phyloP scores from a whole-genome alignment of 1,139 yeast genomes.

The Yamadazyma pseudoaaseri region DNA sequence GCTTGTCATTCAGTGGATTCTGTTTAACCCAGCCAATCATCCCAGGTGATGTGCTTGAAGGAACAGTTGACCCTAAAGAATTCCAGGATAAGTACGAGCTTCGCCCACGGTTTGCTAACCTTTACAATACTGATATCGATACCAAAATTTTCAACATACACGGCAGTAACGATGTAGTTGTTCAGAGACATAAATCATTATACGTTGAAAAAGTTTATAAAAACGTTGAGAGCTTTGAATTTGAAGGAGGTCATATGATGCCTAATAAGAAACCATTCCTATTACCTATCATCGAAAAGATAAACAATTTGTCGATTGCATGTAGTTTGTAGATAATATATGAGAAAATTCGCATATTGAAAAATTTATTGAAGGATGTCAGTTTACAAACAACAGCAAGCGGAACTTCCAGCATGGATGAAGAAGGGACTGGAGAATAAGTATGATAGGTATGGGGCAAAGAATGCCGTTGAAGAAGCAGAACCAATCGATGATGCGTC shows the following conservation, averaged over 20 bases:
- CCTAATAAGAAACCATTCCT: conserved; percentile 32
- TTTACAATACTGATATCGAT: conserved; percentile 14
- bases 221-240: conserved; percentile 17
- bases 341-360: conserved; percentile 1
- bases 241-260: conserved; percentile 42
- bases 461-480: neutral
- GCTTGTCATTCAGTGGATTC: conserved; percentile 55
- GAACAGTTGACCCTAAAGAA: conserved; percentile 20
- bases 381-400: conserved; percentile 24
- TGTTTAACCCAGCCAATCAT: conserved; percentile 46
- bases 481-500: neutral
- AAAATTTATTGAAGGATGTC: conserved; percentile 17
- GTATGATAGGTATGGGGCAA: conserved; percentile 40
- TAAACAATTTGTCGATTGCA: conserved; percentile 14
- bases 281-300: conserved; percentile 24
- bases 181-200: conserved; percentile 31
- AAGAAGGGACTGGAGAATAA: conserved; percentile 25
- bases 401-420: conserved; percentile 44
- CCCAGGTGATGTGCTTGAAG: conserved; percentile 10
- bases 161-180: conserved; percentile 34
- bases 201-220: conserved; percentile 23
- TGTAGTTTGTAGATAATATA: too few species aligned
- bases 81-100: conserved; percentile 21
- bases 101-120: conserved; percentile 17
- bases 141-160: conserved; percentile 30